Evolutionary conservation across 83 land plant genomes (phyloP).

Genomic region (Picea mariana): DNA sequence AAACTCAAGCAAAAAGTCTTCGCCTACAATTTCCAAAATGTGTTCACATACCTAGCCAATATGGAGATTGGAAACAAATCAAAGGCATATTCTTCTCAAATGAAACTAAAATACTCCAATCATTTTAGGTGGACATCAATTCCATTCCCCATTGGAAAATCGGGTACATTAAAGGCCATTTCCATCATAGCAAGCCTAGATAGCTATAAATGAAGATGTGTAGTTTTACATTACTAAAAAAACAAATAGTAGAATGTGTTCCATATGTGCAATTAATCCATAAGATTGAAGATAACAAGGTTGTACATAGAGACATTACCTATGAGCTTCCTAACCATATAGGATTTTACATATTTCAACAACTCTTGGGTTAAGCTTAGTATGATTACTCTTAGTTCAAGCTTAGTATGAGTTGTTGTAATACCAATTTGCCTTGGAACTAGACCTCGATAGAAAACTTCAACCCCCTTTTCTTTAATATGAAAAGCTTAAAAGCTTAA

Average conservation of each 20-base stretch:
- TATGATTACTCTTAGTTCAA: conserved; percentile 30
- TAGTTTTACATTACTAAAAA: not conserved
- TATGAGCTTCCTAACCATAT: conserved; percentile 66
- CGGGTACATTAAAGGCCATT: conserved; percentile 54
- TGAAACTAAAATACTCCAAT: conserved; percentile 38
- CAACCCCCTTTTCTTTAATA: conserved; percentile 53
- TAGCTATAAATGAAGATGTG: not conserved
- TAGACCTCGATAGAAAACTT: conserved; percentile 67
- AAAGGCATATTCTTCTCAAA: not conserved
- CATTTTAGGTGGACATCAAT: conserved; percentile 46
- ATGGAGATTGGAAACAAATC: too few relatives aligned
- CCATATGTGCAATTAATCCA: too few relatives aligned
- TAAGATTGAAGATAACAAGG: too few relatives aligned
- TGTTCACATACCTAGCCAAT: too few relatives aligned
- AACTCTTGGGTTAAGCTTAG: conserved; percentile 20
- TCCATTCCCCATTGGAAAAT: conserved; percentile 65
- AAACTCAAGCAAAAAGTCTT: conserved; percentile 46
- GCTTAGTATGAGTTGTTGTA: conserved; percentile 57
- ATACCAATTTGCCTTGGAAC: conserved; percentile 58
- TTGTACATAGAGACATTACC: conserved; percentile 18
- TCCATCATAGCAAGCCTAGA: conserved; percentile 66
- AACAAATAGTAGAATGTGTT: not conserved
- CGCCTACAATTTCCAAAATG: conserved; percentile 28
- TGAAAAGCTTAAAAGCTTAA: too few relatives aligned
- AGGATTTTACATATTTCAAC: conserved; percentile 59